Percentiles rank a stretch among this genome's conserved stretches.
Conservation (phyloP, 768 basidiomycete species). For the Auricularia sp. region DNA sequence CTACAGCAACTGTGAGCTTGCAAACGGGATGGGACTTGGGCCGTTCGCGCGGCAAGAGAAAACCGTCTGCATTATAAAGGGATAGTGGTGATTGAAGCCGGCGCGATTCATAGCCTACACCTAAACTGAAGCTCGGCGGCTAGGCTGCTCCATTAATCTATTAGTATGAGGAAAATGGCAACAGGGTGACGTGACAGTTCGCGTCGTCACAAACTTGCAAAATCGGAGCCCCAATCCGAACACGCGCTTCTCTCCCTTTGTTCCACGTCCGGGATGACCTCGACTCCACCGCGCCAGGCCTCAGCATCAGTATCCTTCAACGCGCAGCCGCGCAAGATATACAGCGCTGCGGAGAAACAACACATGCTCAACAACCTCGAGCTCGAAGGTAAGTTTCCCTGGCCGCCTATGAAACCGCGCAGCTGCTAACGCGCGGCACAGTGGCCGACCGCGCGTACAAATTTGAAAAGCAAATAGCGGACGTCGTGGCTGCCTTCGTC, state of each 20-base stretch:
- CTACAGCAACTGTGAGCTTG: too few relatives aligned
- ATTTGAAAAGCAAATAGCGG: not conserved
- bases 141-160: too few relatives aligned
- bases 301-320: not conserved
- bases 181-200: not conserved
- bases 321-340: slow-evolving; percentile 21
- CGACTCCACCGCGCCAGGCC: not conserved
- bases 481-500: not conserved
- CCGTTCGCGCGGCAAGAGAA: too few relatives aligned
- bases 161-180: too few relatives aligned
- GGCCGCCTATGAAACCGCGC: too few relatives aligned
- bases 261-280: not conserved
- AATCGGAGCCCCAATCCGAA: not conserved
- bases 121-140: too few relatives aligned
- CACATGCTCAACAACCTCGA: slow-evolving; percentile 71
- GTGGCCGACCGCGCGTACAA: not conserved
- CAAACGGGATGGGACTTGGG: too few relatives aligned
- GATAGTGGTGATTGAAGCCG: too few relatives aligned
- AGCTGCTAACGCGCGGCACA: not conserved
- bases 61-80: too few relatives aligned
- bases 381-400: slow-evolving; percentile 50
- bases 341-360: slow-evolving; percentile 59
- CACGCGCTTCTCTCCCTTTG: not conserved
- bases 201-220: not conserved
- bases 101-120: too few relatives aligned